Percentiles rank a stretch among this genome's conserved stretches.
Conservation (phyloP, 192 early-diverging fungal genomes). For the Coemansia sp. region DNA sequence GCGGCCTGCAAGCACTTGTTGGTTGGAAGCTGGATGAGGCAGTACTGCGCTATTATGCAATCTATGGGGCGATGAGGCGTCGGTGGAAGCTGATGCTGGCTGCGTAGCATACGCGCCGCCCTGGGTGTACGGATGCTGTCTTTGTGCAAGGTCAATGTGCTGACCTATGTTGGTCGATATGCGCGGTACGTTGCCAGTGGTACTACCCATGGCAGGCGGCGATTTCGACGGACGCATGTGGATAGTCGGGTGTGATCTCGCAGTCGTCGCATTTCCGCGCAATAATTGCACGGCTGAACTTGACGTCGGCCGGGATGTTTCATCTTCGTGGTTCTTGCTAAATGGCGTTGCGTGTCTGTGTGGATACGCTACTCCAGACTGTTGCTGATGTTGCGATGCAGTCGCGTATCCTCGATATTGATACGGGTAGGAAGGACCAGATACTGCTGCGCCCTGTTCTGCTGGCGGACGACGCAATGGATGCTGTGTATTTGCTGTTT, state of each 20-base stretch:
- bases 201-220: neutral
- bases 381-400: neutral
- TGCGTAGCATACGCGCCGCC: constrained; percentile 1
- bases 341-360: constrained; percentile 21
- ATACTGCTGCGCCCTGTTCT: neutral
- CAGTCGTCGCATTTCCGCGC: neutral
- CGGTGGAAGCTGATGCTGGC: constrained; percentile 24
- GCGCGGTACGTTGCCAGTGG: neutral
- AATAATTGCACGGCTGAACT: neutral
- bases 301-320: neutral
- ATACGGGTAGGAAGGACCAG: neutral
- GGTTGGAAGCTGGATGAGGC: constrained; percentile 14
- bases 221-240: constrained; percentile 11
- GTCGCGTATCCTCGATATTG: neutral
- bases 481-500: constrained; percentile 8
- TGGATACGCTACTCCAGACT: neutral
- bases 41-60: neutral
- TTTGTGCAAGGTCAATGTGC: neutral
- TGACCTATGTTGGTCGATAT: neutral
- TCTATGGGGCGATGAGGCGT: constrained; percentile 24
- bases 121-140: constrained; percentile 9
- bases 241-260: neutral
- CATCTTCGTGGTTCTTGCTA: constrained; percentile 14
- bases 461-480: neutral
- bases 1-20: constrained; percentile 10